phyloP scores from a whole-genome alignment of 179 eudicot genomes.

The Beta macrorhiza region DNA sequence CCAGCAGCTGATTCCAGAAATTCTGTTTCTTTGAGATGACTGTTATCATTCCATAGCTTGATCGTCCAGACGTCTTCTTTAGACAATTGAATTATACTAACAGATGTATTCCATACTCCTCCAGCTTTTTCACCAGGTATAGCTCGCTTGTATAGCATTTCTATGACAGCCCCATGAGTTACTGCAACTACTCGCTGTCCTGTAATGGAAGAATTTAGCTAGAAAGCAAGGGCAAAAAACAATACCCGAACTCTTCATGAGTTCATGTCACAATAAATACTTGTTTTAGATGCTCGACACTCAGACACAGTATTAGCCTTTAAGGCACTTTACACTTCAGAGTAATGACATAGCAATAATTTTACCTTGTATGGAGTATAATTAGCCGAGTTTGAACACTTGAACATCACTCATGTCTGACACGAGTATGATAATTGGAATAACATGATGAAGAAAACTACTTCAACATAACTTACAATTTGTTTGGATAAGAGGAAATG shows the following conservation, averaged over 20 bases:
- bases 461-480: too few species aligned
- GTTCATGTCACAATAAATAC: too few species aligned
- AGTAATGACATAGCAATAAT: too few species aligned
- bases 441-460: too few species aligned
- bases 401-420: too few species aligned
- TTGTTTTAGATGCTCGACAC: too few species aligned
- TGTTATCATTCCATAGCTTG: constrained; percentile 73
- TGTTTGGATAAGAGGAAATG: too few species aligned
- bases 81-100: constrained; percentile 59
- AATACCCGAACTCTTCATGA: not conserved
- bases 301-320: too few species aligned
- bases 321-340: too few species aligned
- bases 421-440: too few species aligned
- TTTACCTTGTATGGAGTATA: too few species aligned
- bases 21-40: constrained; percentile 45
- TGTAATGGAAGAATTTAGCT: constrained; percentile 24
- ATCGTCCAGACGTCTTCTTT: constrained; percentile 55
- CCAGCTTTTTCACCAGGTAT: constrained; percentile 30
- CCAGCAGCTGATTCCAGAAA: constrained; percentile 56
- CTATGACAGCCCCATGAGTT: constrained; percentile 78
- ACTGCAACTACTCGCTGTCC: constrained; percentile 71
- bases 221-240: not conserved
- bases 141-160: constrained; percentile 61
- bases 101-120: constrained; percentile 58
- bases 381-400: too few species aligned